Evolutionary conservation across 2,329 filamentous ascomycete species (phyloP), one percentile per base, ranked within the genome.

Genomic region (Moelleriella libera): DNA sequence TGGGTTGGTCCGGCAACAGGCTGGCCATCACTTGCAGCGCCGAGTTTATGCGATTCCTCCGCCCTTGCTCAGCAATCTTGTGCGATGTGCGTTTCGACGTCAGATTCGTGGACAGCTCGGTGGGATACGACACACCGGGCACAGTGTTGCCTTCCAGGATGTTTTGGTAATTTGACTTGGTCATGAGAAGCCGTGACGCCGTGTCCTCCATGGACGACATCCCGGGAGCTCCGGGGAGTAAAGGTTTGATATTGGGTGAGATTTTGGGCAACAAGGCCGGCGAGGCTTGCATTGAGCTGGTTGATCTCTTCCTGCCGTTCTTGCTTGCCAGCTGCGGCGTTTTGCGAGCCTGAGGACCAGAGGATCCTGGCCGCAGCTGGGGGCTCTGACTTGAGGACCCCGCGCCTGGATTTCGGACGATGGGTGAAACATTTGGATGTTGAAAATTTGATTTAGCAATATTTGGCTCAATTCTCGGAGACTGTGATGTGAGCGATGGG

Each of bases 141-240:
- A 96, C 80, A 48, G 83, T 82, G 45, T 88, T 97, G 45, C 92
- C 92, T 62, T 97, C 92, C 9, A 98, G 68, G 39, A 98, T 92
- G 57, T 96, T 94, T 59, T 97, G 90, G 58, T 98, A 98, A 59
- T 98, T 98, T 2, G 90, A 97, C 63, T 97, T 97, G 12, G 86
- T 88, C 37, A 89, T 86, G 30, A 98, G 74, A 43, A 97, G 75
- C 30, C 88, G 75, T n/a, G 78, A 82, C 0, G 78, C 74, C 2
- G 76, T 73, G 54, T 80, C 76, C 53, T 81, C 78, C 5, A 70
- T 71, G 1, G 75, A 70, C 48, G 75, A 70, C 48, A 72, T 65
- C 3, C 72, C 72, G 4, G 68, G 58, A 0, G 64, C 63, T 30
- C 67, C 82, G 21, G 88, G 88, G 44, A 96, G 74, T 28, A 96